Evolutionary conservation across 176 grass and related monocot species (phyloP).

Genomic region (Hyparrhenia diplandra): DNA sequence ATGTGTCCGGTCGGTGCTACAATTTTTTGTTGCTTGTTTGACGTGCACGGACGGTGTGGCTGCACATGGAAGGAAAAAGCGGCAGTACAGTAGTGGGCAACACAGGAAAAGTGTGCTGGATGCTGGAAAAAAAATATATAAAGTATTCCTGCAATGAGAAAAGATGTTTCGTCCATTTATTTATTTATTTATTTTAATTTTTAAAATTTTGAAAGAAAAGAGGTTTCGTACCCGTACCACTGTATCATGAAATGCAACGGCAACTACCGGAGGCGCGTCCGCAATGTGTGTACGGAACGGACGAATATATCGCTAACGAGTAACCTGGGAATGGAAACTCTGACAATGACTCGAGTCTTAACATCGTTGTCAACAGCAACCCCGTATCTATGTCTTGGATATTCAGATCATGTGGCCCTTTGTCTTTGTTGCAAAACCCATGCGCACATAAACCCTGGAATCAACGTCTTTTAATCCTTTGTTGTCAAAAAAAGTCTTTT

Average conservation of each 20-base stretch:
- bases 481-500: no score
- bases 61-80: no score
- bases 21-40: no score
- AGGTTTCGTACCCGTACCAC: neutral
- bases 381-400: neutral
- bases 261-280: neutral
- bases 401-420: conserved; percentile 8
- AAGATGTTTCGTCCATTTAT: neutral
- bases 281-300: neutral
- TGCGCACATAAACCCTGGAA: neutral
- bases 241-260: neutral
- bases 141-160: neutral
- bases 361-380: conserved; percentile 21
- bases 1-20: no score
- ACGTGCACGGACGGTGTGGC: no score
- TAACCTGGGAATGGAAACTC: neutral
- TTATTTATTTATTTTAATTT: no score
- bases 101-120: neutral
- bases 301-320: neutral
- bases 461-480: neutral
- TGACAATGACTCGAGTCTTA: conserved; percentile 17
- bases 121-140: neutral
- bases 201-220: neutral
- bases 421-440: neutral
- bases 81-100: neutral